These are phyloP conservation scores for Naganishia randhawae DNA, from an alignment of 768 basidiomycete genomes.

Conservation along the genomic window DNA sequence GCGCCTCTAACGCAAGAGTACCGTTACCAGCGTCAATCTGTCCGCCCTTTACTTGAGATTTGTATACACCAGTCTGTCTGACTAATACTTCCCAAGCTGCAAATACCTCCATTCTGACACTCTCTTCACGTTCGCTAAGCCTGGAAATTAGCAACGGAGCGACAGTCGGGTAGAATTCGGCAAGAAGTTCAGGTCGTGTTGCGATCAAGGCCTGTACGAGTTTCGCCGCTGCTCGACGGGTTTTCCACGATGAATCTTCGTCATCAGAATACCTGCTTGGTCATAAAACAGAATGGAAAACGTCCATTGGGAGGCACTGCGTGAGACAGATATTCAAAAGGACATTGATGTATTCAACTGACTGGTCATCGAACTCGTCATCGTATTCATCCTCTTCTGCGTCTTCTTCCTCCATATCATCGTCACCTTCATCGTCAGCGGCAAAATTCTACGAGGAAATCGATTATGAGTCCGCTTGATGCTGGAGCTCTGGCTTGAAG, in stretches of 20 bases:
- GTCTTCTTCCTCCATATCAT: slow-evolving; percentile 55
- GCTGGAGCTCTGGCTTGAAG: not conserved
- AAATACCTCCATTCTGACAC: slow-evolving; percentile 89
- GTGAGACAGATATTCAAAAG: not conserved
- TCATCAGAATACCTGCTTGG: slow-evolving; percentile 82
- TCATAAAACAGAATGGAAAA: not conserved
- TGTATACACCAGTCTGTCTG: slow-evolving; percentile 74
- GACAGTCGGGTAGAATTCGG: slow-evolving; percentile 72
- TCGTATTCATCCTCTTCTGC: slow-evolving; percentile 58
- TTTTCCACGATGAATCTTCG: slow-evolving; percentile 97
- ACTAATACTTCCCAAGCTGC: slow-evolving; percentile 75
- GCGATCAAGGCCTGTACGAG: slow-evolving; percentile 76
- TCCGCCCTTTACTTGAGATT: slow-evolving; percentile 11
- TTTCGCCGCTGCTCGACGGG: slow-evolving; percentile 88
- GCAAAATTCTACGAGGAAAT: slow-evolving; percentile 63
- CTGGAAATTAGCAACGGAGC: slow-evolving; percentile 85
- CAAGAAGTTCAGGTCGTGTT: slow-evolving; percentile 83
- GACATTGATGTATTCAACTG: slow-evolving; percentile 40
- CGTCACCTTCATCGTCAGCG: slow-evolving; percentile 60
- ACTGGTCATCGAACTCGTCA: slow-evolving; percentile 75
- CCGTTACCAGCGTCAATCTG: slow-evolving; percentile 55
- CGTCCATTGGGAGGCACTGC: not conserved
- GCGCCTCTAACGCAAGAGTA: slow-evolving; percentile 54
- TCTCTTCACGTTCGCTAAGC: slow-evolving; percentile 91
- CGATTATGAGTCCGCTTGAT: not conserved